Percentiles rank a stretch among this genome's conserved stretches.
Evolutionary conservation across 148 eudicot genomes (phyloP).

Genomic region (Rhododendron simsii): DNA sequence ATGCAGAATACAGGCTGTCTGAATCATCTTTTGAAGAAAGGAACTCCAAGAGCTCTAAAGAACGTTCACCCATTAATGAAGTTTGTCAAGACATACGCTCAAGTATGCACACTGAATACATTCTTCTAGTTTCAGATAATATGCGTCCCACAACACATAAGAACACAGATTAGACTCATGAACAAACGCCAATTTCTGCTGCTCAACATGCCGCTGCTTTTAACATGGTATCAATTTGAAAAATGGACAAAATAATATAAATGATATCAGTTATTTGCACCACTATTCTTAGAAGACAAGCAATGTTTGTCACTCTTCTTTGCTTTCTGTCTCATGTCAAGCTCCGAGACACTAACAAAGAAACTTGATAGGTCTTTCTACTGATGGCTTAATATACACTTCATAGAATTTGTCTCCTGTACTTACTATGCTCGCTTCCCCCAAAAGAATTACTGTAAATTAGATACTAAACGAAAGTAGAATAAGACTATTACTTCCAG

Average conservation of each 20-base stretch:
- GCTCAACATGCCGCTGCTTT: not conserved
- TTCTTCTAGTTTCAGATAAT: not conserved
- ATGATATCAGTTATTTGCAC: not conserved
- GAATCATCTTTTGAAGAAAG: slow-evolving; percentile 26
- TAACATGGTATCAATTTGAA: not conserved
- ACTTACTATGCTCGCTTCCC: not conserved
- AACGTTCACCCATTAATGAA: slow-evolving; percentile 24
- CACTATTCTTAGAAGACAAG: not conserved
- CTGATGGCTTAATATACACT: not conserved
- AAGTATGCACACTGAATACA: not conserved
- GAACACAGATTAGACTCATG: not conserved
- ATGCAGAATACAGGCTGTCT: slow-evolving; percentile 12
- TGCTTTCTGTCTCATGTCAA: not conserved
- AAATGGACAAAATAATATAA: not conserved
- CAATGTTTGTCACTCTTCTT: not conserved
- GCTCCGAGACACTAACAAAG: not conserved
- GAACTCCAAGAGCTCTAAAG: slow-evolving; percentile 32
- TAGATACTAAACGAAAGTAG: not conserved
- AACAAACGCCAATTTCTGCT: not conserved
- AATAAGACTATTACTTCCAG: not conserved
- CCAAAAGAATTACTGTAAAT: not conserved
- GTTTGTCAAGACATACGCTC: slow-evolving; percentile 20
- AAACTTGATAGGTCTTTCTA: not conserved
- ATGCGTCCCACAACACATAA: not conserved
- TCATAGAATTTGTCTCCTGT: not conserved